Conservation (phyloP, 2,329 filamentous ascomycete species). For the Cladophialophora psammophila region DNA sequence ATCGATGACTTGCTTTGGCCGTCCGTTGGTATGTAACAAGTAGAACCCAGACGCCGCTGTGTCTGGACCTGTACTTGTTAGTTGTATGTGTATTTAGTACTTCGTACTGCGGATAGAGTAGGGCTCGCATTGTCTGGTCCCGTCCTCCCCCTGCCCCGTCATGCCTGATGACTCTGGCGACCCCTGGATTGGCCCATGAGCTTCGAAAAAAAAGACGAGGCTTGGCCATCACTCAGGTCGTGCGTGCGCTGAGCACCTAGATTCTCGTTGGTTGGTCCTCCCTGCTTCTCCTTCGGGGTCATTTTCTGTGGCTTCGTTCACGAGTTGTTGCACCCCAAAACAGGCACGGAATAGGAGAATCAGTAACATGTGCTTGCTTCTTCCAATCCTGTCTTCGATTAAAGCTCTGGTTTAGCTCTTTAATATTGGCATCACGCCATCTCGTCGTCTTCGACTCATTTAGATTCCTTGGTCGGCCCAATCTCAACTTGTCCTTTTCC, state of each 20-base stretch:
- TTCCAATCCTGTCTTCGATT: not conserved
- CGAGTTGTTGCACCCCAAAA: not conserved
- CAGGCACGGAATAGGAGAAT: not conserved
- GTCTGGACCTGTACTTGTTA: no score
- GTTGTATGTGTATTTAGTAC: no score
- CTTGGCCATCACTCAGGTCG: not conserved
- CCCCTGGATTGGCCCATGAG: not conserved
- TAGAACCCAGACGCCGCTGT: no score
- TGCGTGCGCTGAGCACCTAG: not conserved
- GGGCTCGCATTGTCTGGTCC: not conserved
- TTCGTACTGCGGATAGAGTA: not conserved
- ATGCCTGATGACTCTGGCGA: not conserved
- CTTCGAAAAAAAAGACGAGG: not conserved
- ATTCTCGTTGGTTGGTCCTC: not conserved
- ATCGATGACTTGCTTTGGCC: no score
- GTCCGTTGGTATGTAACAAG: no score
- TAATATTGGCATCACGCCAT: constrained; percentile 5
- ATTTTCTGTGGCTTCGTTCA: not conserved
- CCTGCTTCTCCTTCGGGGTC: not conserved
- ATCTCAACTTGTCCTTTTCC: constrained; percentile 34
- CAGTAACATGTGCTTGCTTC: not conserved
- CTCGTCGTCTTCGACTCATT: not conserved
- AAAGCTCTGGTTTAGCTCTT: not conserved
- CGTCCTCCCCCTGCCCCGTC: not conserved
- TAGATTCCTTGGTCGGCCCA: not conserved